A percentile compares a stretch with the other conserved stretches of the same genome.
These are phyloP conservation scores for Isoetes engelmannii DNA, from an alignment of 83 land plant genomes.

Conservation along the genomic window DNA sequence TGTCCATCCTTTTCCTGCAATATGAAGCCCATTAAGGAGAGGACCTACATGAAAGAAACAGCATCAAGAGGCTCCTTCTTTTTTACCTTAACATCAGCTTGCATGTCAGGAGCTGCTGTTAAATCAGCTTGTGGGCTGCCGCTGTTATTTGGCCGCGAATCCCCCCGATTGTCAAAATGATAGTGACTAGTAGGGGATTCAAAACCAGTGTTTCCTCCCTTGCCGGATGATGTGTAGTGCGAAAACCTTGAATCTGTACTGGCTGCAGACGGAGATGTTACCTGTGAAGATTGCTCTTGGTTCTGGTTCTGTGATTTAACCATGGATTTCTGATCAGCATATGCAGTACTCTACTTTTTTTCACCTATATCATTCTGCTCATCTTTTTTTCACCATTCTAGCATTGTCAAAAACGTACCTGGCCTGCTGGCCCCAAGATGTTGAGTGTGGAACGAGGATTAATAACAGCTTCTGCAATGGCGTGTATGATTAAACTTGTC, in stretches of 20 bases:
- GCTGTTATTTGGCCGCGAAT: neutral
- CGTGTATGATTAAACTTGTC: neutral
- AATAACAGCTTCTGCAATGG: neutral
- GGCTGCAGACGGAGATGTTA: slow-evolving; percentile 5
- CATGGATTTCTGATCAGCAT: neutral
- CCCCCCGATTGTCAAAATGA: slow-evolving; percentile 3
- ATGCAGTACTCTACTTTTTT: no score
- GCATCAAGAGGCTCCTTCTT: neutral
- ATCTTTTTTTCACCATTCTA: neutral
- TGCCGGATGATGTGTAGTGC: slow-evolving; percentile 3
- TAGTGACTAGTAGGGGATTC: slow-evolving; percentile 3
- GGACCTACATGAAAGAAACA: neutral
- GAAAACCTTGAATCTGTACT: slow-evolving; percentile 10
- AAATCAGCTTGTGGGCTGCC: neutral
- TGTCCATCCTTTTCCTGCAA: neutral
- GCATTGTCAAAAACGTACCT: neutral
- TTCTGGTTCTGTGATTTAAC: neutral
- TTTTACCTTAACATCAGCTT: slow-evolving; percentile 10
- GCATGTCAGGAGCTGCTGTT: slow-evolving; percentile 1
- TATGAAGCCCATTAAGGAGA: neutral
- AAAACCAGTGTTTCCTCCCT: neutral
- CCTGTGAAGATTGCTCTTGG: neutral
- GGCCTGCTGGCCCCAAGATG: neutral
- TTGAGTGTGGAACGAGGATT: neutral
- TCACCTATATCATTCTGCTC: neutral